These are phyloP conservation scores for Flaveria floridana DNA, from an alignment of 140 eudicot species.

Conservation along the genomic window DNA sequence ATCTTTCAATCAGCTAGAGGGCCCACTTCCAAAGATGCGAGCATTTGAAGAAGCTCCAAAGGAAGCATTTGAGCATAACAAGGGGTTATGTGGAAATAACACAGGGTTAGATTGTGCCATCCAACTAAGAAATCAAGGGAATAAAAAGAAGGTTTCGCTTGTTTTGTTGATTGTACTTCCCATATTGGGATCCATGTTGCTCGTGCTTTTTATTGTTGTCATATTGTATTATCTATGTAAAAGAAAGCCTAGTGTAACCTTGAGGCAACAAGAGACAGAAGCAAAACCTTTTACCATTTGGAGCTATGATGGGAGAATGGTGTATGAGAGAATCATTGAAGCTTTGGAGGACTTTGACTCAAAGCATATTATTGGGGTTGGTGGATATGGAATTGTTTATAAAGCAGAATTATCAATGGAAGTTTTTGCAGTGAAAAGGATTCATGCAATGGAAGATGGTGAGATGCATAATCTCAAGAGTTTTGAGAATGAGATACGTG, in stretches of 20 bases:
- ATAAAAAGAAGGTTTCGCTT: background rate
- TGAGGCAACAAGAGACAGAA: background rate
- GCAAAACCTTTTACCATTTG: conserved; percentile 14
- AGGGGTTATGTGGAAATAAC: conserved; percentile 15
- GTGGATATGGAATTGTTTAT: conserved; percentile 6
- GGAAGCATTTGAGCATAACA: conserved; percentile 5
- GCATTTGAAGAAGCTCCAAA: conserved; percentile 6
- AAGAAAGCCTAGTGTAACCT: background rate
- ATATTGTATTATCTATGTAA: background rate
- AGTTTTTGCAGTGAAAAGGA: background rate
- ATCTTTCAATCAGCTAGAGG: conserved; percentile 11
- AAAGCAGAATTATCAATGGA: background rate
- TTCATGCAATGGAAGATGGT: background rate
- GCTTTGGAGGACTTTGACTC: background rate
- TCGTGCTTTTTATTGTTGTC: background rate
- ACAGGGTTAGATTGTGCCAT: background rate
- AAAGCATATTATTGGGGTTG: background rate
- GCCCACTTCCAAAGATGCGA: background rate
- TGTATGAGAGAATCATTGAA: conserved; percentile 1
- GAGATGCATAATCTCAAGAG: no score
- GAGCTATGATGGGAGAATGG: conserved; percentile 4
- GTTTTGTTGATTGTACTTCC: background rate
- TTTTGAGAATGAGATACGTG: no score
- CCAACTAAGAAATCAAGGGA: background rate
- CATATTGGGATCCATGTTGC: background rate